These are phyloP conservation scores for Chamaecyparis obtusa DNA, from an alignment of 75 land plant species.

Conservation along the genomic window DNA sequence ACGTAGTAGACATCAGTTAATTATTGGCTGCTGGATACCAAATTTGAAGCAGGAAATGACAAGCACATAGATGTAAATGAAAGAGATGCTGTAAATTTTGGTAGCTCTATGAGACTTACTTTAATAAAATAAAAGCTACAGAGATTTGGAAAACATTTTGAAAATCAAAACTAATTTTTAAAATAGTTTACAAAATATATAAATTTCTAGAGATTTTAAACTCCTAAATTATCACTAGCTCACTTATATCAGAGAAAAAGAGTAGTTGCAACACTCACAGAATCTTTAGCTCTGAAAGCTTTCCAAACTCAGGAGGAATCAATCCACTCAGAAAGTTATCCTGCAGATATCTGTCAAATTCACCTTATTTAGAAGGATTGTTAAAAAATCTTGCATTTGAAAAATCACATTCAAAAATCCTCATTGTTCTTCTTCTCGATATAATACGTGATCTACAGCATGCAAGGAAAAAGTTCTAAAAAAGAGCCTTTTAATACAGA, in stretches of 20 bases:
- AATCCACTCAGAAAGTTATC: conserved; percentile 69
- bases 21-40: too few species aligned
- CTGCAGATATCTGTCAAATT: conserved; percentile 62
- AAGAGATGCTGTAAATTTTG: not conserved
- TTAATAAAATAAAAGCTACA: not conserved
- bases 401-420: conserved; percentile 10
- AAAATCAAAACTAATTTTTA: not conserved
- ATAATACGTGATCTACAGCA: not conserved
- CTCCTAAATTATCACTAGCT: not conserved
- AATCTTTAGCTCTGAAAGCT: conserved; percentile 42
- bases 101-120: not conserved
- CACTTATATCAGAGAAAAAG: not conserved
- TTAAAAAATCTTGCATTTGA: conserved; percentile 15
- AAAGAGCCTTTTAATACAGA: too few species aligned
- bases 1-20: not conserved
- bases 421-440: not conserved
- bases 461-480: too few species aligned
- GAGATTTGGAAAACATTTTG: not conserved
- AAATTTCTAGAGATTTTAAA: not conserved
- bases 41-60: not conserved
- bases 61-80: too few species aligned
- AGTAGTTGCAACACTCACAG: conserved; percentile 43
- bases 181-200: not conserved
- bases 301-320: conserved; percentile 74
- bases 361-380: not conserved